Base-by-base conservation (phyloP, 805 yeast species). In the Starmerella cellae region DNA sequence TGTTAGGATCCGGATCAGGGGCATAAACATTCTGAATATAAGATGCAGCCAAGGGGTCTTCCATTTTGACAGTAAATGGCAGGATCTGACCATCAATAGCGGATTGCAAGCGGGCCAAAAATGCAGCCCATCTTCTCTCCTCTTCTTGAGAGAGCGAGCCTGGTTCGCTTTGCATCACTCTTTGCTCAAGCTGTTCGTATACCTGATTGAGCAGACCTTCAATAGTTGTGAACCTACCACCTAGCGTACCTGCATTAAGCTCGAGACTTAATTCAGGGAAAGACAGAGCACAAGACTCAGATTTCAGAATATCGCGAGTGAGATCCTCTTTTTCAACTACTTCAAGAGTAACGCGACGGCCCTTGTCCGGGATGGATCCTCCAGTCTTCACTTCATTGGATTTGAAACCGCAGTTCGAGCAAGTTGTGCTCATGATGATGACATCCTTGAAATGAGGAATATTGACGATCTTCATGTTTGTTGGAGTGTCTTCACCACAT, bases 391-490 rank as follows among this genome's bases (percentile, higher is more conserved):
- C 98, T 63, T 91, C 99, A 60, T 91, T 91, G 16, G 94, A 82
- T 65, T 83, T 88, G 65, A 82, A 91, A 29, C 97, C 98, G 65
- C 99, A 91, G 49, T 74, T 65, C 26, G 79, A 87, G 66, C 99
- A 91, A 1, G 74, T 77, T 1, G 98, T 91, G 38, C 93, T 80
- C 98, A 91, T 91, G 55, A 91, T 74, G 46, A 91, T 80, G 32
- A 91, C 99, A 52, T 91, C 97, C 65, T 88, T 87, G 73, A 91
- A 91, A 64, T 91, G 97, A 18, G 99, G 99, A 52, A 91, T 91
- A 60, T 84, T 79, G 19, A 91, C 95, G 30, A 85, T 74, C 66
- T 91, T 91, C 99, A 91, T 91, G 59, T 87, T 93, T 2, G 99
- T 91, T 43, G 76, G 82, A 61, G 95, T 82, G 11, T 77, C 75